These are phyloP conservation scores for Fraxinus cuspidata DNA, from an alignment of 257 asterid species.

Conservation along the genomic window DNA sequence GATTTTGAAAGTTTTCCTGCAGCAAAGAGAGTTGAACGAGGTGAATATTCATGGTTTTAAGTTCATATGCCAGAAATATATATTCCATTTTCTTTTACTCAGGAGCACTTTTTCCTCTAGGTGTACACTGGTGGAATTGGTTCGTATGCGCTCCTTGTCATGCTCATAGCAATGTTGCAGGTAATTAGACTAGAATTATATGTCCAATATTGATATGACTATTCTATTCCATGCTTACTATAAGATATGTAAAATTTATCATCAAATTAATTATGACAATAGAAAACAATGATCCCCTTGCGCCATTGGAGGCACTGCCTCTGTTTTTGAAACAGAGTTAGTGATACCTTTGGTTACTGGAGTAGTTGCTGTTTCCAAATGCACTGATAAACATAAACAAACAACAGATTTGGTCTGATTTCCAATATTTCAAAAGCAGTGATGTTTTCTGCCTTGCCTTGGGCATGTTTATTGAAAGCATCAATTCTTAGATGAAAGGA, in stretches of 20 bases:
- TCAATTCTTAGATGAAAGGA: slow-evolving; percentile 1
- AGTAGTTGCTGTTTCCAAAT: slow-evolving; percentile 8
- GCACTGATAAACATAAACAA: not conserved
- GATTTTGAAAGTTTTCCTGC: slow-evolving; percentile 86
- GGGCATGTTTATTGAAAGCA: not conserved
- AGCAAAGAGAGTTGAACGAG: slow-evolving; percentile 96
- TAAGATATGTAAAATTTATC: not conserved
- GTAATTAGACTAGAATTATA: slow-evolving; percentile 39
- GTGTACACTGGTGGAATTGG: slow-evolving; percentile 99
- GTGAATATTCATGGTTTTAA: slow-evolving; percentile 32
- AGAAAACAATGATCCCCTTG: not conserved
- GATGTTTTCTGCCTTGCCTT: slow-evolving; percentile 1
- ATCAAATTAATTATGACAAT: not conserved
- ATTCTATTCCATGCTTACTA: not conserved
- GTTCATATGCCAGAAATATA: slow-evolving; percentile 15
- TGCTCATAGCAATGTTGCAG: slow-evolving; percentile 94
- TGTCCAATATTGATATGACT: not conserved
- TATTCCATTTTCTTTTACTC: slow-evolving; percentile 26
- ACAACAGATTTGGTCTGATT: not conserved
- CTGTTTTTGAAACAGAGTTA: not conserved
- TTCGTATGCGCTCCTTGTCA: slow-evolving; percentile 90
- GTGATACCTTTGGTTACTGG: not conserved
- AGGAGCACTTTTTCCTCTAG: slow-evolving; percentile 37
- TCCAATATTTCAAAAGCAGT: not conserved
- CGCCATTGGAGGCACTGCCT: not conserved